These are phyloP conservation scores for Urtica urens DNA, from an alignment of 306 rosid genomes.

Conservation along the genomic window DNA sequence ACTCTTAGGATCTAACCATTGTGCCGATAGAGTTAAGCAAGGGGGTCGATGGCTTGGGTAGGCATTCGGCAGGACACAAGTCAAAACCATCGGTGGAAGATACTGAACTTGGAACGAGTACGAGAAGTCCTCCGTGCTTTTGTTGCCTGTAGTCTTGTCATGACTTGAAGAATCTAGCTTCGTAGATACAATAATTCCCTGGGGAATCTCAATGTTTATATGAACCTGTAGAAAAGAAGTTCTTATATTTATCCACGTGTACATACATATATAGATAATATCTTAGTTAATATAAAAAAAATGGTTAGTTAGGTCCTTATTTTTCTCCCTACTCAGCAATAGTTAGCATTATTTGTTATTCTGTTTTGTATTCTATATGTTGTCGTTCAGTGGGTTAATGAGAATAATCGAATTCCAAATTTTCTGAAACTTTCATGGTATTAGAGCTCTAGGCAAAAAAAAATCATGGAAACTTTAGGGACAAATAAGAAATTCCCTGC, in stretches of 20 bases:
- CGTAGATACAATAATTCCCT: conserved; percentile 44
- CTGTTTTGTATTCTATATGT: no score
- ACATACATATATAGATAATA: no score
- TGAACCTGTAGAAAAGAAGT: conserved; percentile 34
- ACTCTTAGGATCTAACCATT: conserved; percentile 57
- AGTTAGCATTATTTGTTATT: no score
- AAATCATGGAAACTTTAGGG: no score
- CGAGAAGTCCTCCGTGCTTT: conserved; percentile 32
- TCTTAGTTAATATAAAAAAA: no score
- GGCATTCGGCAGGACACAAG: conserved; percentile 67
- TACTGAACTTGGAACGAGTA: conserved; percentile 59
- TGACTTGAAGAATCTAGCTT: conserved; percentile 36
- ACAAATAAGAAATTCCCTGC: no score
- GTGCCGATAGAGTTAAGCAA: conserved; percentile 49
- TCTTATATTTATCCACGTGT: conserved; percentile 11
- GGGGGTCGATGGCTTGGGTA: conserved; percentile 81
- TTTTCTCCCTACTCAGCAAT: no score
- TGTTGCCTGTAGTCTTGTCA: conserved; percentile 11
- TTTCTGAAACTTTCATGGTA: no score
- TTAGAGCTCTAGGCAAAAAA: no score
- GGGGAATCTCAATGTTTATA: conserved; percentile 38
- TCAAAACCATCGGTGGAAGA: conserved; percentile 77
- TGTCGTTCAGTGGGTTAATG: no score
- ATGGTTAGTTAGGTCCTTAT: no score
- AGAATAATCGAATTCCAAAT: no score